Base-by-base conservation (phyloP, 257 asterid genomes). In the Vinca minor region DNA sequence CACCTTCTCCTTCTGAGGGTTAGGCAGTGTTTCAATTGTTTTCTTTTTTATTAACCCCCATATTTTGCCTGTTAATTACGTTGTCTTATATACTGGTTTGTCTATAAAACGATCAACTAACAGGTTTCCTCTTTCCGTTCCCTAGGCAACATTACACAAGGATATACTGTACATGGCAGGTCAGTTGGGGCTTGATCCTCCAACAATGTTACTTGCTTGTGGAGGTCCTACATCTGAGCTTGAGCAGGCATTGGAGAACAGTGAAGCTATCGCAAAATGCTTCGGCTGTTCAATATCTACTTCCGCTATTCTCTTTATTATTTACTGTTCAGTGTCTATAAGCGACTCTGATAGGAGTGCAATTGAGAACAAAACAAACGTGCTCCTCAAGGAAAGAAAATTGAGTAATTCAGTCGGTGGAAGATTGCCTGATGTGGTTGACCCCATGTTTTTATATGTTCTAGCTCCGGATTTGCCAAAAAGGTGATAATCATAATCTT, bases 391-490 rank as follows among this genome's bases (percentile, higher is more conserved):
- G n/a, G 84, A 77, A 78, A 81, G 78, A 86, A 89, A 87, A 76
- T 69, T 41, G 62, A 71, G 20, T 25, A 71, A 73, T 58, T 77
- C 78, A 62, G 79, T 76, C 50, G 56, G 68, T 66, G 70, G 68
- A 71, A 81, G 82, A 75, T 68, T 60, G 66, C 53, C 76, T 68
- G 59, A 49, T 60, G 77, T 76, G 64, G 58, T 77, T 64, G 73
- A 62, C 70, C 95, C 97, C 21, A 70, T 89, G 64, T 48, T 87
- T 71, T 68, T 87, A 28, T 92, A 78, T 76, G 64, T 92, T 75
- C 81, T 89, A 74, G 95, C 89, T 82, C 96, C 98, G 65, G 96
- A 85, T 82, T 82, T 92, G 67, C 98, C 98, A n/a, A 92, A 89
- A 77, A 85, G 98, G 98, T 92, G 61, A 74, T 42, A 5, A 34